Base-by-base conservation (phyloP, 192 early-diverging fungal species). In the Coemansia sp. region DNA sequence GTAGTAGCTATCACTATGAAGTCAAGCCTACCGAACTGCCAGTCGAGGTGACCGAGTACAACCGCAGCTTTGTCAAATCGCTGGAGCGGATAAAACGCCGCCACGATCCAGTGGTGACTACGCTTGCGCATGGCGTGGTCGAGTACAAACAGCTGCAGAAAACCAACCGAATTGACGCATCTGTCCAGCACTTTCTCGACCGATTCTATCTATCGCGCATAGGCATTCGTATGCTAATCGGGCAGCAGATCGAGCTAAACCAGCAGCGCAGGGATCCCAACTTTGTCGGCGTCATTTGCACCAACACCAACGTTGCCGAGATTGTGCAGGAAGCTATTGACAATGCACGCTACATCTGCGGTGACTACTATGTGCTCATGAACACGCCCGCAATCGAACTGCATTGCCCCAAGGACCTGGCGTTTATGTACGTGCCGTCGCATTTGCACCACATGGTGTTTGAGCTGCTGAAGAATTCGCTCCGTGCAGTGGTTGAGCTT, bases 391-490 rank as follows among this genome's bases (percentile, higher is more conserved):
- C 90, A 65, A 87, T 98, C 48, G 83, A 88, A 57, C 74, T 91
- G 61, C 83, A 87, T 60, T 90, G 87, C 63, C 87, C 85, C 2
- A 78, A 85, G 28, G 89, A 92, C 53, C 85, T 94, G 19, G 87
- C 93, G 67, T 98, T 98, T 69, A 95, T 94, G 90, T 98, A 98
- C 74, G 91, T 96, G 34, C 94, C 94, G 5, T 88, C 87, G 15
- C 96, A 98, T 71, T 81, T 98, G 76, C 94, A 93, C 73, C 96
- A 98, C 74, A 96, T 96, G 93, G 62, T 97, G 17, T 98, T 98
- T 83, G 96, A 98, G 86, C 82, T 98, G 47, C 81, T 98, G 54
- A 98, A 98, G 79, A 98, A 98, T 82, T 92, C 91, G 22, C 83
- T 98, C 59, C 89, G 96, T 31, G 96, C 96, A 11, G 89, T 95